Evolutionary conservation across 371 early-diverging fungal species (phyloP).

Genomic region (Apophysomyces trapeziformis): DNA sequence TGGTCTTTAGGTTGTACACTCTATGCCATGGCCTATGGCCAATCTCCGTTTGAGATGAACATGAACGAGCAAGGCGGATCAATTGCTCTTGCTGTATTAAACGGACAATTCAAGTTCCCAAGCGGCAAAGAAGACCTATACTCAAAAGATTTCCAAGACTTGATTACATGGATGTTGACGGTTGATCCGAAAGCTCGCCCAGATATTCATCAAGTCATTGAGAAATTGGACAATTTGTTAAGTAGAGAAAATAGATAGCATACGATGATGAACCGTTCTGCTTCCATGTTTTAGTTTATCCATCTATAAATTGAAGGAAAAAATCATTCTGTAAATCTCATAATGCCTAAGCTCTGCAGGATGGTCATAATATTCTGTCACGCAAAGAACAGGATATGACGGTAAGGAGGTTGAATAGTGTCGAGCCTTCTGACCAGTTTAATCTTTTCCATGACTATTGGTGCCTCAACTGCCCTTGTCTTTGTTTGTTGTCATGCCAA

Average conservation of each 20-base stretch:
- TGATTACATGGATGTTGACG: slow-evolving; percentile 70
- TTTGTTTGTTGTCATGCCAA: too few relatives aligned
- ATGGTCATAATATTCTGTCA: too few relatives aligned
- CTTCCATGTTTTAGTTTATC: background rate
- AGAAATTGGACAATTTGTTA: background rate
- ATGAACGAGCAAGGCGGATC: slow-evolving; percentile 74
- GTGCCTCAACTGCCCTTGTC: too few relatives aligned
- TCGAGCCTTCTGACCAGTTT: too few relatives aligned
- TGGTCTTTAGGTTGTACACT: slow-evolving; percentile 83
- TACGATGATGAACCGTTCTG: background rate
- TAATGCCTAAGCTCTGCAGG: too few relatives aligned
- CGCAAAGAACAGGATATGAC: too few relatives aligned
- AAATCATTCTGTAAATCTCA: background rate
- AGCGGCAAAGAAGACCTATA: slow-evolving; percentile 38
- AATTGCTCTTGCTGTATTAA: slow-evolving; percentile 73
- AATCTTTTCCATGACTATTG: too few relatives aligned
- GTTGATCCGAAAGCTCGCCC: slow-evolving; percentile 72
- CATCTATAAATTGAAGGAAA: background rate
- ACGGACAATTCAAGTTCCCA: slow-evolving; percentile 70
- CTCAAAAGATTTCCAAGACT: slow-evolving; percentile 60
- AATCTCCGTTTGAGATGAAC: slow-evolving; percentile 77
- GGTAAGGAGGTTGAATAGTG: too few relatives aligned
- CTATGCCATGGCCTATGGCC: slow-evolving; percentile 76
- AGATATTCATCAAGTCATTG: slow-evolving; percentile 52
- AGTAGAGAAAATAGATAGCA: slow-evolving; percentile 7